phyloP scores from a whole-genome alignment of 139 green algal genomes.

The Raphidocelis subcapitata region DNA sequence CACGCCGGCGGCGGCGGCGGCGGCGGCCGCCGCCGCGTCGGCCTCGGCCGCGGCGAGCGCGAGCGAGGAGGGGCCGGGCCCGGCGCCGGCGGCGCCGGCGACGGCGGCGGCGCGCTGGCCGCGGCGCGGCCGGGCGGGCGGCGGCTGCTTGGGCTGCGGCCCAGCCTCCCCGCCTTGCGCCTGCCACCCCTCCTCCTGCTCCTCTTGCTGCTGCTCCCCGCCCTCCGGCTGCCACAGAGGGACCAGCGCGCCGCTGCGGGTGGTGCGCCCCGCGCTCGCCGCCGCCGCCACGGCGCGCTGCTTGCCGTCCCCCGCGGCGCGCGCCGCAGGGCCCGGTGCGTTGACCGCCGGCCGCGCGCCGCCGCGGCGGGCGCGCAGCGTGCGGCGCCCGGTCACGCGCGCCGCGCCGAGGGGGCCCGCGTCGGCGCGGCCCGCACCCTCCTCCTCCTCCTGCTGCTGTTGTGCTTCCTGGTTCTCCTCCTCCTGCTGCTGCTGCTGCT shows the following conservation, averaged over 20 bases:
- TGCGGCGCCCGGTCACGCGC: not conserved
- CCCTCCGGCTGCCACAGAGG: not conserved
- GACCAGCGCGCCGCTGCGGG: too few relatives aligned
- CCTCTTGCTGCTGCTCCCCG: not conserved
- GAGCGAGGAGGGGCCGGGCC: too few relatives aligned
- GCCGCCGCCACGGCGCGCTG: too few relatives aligned
- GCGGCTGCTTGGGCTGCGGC: not conserved
- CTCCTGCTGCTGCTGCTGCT: conserved; percentile 1
- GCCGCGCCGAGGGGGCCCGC: not conserved
- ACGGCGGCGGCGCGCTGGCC: not conserved
- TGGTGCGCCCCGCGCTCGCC: too few relatives aligned
- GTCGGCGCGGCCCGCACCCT: not conserved
- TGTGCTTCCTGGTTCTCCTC: not conserved
- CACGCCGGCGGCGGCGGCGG: too few relatives aligned
- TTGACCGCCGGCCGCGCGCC: too few relatives aligned
- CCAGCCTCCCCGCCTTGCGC: not conserved
- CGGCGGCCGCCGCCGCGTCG: too few relatives aligned
- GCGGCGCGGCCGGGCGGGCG: conserved; percentile 4
- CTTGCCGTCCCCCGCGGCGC: too few relatives aligned
- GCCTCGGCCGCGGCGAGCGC: too few relatives aligned
- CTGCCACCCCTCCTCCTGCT: conserved; percentile 1
- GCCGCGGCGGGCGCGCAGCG: not conserved
- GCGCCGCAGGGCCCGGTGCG: too few relatives aligned
- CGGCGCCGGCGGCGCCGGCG: too few relatives aligned
- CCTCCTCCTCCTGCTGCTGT: not conserved